Base-by-base conservation (phyloP, 768 basidiomycete species). In the Russula olivacea region DNA sequence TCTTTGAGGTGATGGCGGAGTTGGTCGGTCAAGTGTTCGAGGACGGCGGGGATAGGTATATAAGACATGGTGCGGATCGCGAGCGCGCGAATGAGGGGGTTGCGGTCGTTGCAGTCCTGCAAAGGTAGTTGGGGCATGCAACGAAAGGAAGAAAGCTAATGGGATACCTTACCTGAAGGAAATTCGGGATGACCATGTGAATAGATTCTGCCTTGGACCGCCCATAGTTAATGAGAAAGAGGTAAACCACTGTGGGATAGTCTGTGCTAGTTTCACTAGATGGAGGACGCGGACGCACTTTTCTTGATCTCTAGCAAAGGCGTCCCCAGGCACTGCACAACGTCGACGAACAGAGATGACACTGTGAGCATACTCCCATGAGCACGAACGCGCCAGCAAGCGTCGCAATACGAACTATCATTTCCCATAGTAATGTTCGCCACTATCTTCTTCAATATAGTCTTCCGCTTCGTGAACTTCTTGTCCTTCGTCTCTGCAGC, bases 391-490 rank as follows among this genome's bases (percentile, higher is more conserved):
- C 52, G 55, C 43, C 56, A 28, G 36, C 19, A 60, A 47, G 38
- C 40, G 41, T 21, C 43, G 45, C 30, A 55, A 59, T 73, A 85
- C 93, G 76, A 72, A 97, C 96, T 95, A 76, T 98, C 95, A 72
- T 94, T 97, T 49, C 97, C 97, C 95, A 99, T 98, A 4, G 97
- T 99, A 74, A 98, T 98, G 75, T 98, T 98, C 47, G 97, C 97
- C 14, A 98, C 93, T 64, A 98, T 89, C 79, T 95, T 96, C 83
- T 99, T 98, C 69, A 98, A 76, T 21, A 92, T 89, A 0, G 85
- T 94, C 82, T 94, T 98, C 70, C 94, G 84, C 76, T 95, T 95
- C 68, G 85, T 77, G 68, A 83, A 98, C 70, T 94, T 96, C 81
- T 98, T 99, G 81, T 99, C 97, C 76, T 97, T 97, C 66, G 88